Percentiles rank a stretch among this genome's conserved stretches.
Evolutionary conservation across 169 alveolate genomes (phyloP).

Genomic region (Amoebophrya sp.): DNA sequence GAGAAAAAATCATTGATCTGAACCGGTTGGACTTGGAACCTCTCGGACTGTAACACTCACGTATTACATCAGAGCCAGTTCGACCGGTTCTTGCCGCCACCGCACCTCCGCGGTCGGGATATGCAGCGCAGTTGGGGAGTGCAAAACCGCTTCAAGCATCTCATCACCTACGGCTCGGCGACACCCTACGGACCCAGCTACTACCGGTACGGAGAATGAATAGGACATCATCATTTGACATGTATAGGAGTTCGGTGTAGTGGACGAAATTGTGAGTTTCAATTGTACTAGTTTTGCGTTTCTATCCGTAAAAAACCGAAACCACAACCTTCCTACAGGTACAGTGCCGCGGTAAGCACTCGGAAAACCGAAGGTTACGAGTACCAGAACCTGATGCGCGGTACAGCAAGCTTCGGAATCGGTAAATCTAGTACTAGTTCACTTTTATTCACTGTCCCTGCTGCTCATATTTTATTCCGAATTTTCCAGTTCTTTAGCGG

Average conservation of each 20-base stretch:
- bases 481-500: not conserved
- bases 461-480: not conserved
- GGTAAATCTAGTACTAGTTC: not conserved
- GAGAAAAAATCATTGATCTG: too few species aligned
- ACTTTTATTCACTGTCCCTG: not conserved
- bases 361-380: not conserved
- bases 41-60: too few species aligned
- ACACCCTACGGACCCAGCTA: not conserved
- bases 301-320: too few species aligned
- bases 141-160: not conserved
- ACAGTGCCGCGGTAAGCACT: not conserved
- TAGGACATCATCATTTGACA: not conserved
- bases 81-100: not conserved
- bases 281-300: too few species aligned
- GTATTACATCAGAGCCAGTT: too few species aligned
- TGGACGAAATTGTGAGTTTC: too few species aligned
- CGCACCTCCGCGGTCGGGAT: not conserved
- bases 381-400: not conserved
- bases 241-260: not conserved
- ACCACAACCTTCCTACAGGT: too few species aligned
- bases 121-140: not conserved
- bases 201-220: not conserved
- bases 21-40: too few species aligned
- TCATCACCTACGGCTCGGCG: not conserved
- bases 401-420: not conserved